Conservation (phyloP, 257 asterid genomes). For the Parsonsia alboflavescens region DNA sequence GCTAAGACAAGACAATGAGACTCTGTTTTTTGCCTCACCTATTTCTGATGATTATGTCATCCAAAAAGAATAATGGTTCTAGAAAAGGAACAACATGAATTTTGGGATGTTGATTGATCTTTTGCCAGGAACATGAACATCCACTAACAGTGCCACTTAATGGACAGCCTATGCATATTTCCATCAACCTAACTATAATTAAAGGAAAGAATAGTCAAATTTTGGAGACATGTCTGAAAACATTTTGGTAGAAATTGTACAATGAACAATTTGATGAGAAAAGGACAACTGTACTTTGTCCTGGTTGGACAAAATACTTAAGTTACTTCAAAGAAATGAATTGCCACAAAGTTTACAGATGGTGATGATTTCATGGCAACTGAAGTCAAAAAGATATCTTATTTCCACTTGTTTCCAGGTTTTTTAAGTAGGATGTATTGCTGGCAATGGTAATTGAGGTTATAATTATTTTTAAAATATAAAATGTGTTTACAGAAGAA, state of each 20-base stretch:
- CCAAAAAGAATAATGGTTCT: neutral
- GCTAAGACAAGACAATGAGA: neutral
- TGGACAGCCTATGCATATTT: neutral
- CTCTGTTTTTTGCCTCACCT: neutral
- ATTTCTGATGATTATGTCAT: neutral
- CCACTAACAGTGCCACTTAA: neutral
- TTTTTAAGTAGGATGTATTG: neutral
- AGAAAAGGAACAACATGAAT: neutral
- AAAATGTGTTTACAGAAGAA: neutral
- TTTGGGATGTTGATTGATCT: neutral
- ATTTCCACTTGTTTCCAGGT: neutral
- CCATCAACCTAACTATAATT: neutral
- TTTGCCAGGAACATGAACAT: neutral
- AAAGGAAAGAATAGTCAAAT: neutral
- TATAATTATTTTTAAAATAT: neutral
- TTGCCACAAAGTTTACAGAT: neutral
- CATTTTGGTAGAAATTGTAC: neutral
- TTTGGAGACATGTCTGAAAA: neutral
- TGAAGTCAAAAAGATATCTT: neutral
- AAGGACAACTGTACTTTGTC: neutral
- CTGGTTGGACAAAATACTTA: neutral
- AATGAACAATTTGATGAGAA: neutral
- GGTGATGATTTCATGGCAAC: neutral
- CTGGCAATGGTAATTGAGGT: neutral
- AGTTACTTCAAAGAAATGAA: neutral